Percentiles rank a stretch among this genome's conserved stretches.
These are phyloP conservation scores for Curvularia sp. DNA, from an alignment of 2,329 filamentous ascomycete species.

Conservation along the genomic window DNA sequence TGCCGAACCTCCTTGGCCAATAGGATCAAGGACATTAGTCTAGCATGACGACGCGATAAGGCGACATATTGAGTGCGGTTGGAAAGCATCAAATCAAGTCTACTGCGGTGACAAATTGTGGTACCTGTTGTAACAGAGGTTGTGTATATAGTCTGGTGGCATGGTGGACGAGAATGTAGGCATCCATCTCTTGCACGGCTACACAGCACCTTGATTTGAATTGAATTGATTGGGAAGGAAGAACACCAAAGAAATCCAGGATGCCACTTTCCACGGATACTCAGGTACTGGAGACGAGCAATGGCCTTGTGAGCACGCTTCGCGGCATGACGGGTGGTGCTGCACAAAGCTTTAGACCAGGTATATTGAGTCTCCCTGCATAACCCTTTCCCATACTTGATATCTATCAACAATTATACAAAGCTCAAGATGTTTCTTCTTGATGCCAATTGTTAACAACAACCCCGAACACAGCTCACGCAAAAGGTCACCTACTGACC, in stretches of 20 bases:
- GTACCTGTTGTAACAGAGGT: background rate
- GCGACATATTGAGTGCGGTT: background rate
- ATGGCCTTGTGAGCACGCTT: conserved; percentile 38
- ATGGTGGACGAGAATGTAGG: background rate
- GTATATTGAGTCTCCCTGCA: conserved; percentile 22
- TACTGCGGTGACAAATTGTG: background rate
- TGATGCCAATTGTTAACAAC: background rate
- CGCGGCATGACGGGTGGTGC: conserved; percentile 31
- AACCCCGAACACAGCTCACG: conserved; percentile 55
- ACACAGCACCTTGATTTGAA: background rate
- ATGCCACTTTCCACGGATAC: conserved; percentile 45
- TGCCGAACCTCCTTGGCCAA: conserved; percentile 16
- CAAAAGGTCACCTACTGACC: conserved; percentile 60
- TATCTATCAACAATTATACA: background rate
- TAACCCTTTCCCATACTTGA: background rate
- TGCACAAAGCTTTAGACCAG: conserved; percentile 40
- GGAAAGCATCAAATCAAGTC: background rate
- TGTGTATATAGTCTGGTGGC: background rate
- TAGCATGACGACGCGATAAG: conserved; percentile 10
- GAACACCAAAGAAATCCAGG: background rate
- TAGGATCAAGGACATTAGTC: conserved; percentile 19
- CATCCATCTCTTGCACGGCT: background rate
- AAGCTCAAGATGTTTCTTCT: background rate
- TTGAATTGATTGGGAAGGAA: background rate
- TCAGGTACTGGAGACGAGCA: conserved; percentile 36